phyloP scores from a whole-genome alignment of 352 stramenopile species.

The Pythium pectinolyticum region DNA sequence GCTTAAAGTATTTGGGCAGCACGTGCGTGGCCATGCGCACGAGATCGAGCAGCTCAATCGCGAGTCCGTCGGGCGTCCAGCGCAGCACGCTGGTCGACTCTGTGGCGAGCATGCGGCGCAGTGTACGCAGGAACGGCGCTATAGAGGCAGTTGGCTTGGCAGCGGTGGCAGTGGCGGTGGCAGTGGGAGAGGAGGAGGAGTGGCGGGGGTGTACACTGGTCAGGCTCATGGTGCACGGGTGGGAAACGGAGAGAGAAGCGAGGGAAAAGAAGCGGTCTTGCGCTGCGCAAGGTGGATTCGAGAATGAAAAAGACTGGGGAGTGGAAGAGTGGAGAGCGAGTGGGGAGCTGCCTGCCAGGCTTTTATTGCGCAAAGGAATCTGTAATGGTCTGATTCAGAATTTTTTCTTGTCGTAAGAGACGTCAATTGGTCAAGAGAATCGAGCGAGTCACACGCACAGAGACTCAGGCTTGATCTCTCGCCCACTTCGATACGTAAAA shows the following conservation, averaged over 20 bases:
- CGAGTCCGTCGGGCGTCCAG: constrained; percentile 33
- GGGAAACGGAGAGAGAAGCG: background rate
- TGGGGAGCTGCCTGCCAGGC: too few species aligned
- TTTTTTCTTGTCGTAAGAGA: too few species aligned
- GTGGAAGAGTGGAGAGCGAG: too few species aligned
- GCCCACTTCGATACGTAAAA: too few species aligned
- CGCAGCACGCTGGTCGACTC: constrained; percentile 43
- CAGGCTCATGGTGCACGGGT: background rate
- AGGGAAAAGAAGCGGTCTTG: background rate
- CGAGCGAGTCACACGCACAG: too few species aligned
- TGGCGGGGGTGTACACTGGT: too few species aligned
- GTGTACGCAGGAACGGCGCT: constrained; percentile 67
- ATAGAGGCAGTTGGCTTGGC: constrained; percentile 60
- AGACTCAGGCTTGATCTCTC: too few species aligned
- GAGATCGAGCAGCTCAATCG: constrained; percentile 45
- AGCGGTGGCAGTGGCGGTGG: background rate
- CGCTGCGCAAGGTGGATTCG: constrained; percentile 3
- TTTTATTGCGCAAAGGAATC: too few species aligned
- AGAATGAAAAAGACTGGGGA: too few species aligned
- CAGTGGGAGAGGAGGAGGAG: background rate
- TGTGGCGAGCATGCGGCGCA: constrained; percentile 58
- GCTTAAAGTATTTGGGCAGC: constrained; percentile 84
- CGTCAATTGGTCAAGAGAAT: too few species aligned
- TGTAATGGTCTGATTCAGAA: too few species aligned
- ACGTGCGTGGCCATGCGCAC: constrained; percentile 55